Percentiles rank a stretch among this genome's conserved stretches.
phyloP scores from a whole-genome alignment of 768 basidiomycete genomes.

The Mycena galericulata region DNA sequence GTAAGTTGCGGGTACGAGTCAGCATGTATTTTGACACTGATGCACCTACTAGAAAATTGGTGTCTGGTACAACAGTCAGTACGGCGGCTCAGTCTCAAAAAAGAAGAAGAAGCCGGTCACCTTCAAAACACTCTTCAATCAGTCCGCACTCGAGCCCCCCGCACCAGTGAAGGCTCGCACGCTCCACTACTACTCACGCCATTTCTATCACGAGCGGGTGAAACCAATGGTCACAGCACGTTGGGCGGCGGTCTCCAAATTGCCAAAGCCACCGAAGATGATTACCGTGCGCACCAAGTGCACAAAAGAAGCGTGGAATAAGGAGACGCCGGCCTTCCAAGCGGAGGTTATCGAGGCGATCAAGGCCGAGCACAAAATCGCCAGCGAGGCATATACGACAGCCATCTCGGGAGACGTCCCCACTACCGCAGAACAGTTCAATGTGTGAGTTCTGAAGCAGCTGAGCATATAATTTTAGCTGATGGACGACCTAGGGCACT shows the following conservation, averaged over 20 bases:
- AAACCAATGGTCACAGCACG: neutral
- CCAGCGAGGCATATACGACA: neutral
- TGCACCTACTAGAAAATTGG: constrained; percentile 4
- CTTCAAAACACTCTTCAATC: constrained; percentile 3
- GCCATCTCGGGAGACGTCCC: neutral
- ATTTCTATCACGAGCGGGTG: neutral
- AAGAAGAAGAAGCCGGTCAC: neutral
- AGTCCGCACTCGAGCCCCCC: neutral
- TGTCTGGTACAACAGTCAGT: neutral
- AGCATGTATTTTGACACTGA: too few relatives aligned
- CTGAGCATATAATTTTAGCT: neutral
- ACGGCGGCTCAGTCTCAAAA: too few relatives aligned
- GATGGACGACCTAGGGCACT: neutral
- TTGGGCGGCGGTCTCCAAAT: neutral
- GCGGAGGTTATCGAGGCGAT: neutral
- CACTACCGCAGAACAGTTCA: neutral
- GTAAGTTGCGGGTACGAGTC: neutral
- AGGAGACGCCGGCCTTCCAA: neutral
- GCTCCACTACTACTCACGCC: neutral
- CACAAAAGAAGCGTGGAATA: neutral
- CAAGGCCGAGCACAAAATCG: neutral
- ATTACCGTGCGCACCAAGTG: too few relatives aligned
- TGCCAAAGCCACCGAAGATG: neutral
- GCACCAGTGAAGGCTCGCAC: neutral
- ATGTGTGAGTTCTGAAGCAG: neutral